Evolutionary conservation across 2,329 filamentous ascomycete species (phyloP).

Genomic region (Podosphaera leucotricha): DNA sequence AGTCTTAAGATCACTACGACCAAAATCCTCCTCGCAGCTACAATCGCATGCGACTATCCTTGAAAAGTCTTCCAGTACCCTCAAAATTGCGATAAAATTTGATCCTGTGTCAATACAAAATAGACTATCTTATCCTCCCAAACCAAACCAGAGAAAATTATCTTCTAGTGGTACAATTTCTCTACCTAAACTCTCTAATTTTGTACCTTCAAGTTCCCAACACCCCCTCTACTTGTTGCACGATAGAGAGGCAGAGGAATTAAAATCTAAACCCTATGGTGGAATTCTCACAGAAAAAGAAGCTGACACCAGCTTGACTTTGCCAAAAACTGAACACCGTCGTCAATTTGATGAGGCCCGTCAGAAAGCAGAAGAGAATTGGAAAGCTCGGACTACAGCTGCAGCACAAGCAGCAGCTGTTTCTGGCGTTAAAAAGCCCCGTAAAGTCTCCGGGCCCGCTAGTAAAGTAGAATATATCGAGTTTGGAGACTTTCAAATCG

Average conservation of each 20-base stretch:
- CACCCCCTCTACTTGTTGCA: constrained; percentile 74
- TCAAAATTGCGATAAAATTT: constrained; percentile 35
- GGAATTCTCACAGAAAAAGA: constrained; percentile 76
- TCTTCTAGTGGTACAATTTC: constrained; percentile 19
- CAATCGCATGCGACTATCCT: constrained; percentile 16
- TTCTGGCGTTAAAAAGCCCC: constrained; percentile 38
- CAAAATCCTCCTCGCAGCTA: constrained; percentile 19
- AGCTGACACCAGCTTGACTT: constrained; percentile 73
- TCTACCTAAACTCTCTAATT: constrained; percentile 16
- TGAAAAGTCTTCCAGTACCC: constrained; percentile 12
- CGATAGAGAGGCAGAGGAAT: constrained; percentile 71
- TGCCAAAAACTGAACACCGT: constrained; percentile 59
- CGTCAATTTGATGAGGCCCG: constrained; percentile 76
- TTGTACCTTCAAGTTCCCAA: constrained; percentile 26
- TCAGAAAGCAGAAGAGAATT: constrained; percentile 76
- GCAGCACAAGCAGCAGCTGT: constrained; percentile 42
- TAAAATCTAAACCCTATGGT: constrained; percentile 83
- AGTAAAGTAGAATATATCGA: constrained; percentile 98
- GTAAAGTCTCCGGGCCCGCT: constrained; percentile 61
- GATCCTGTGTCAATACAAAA: constrained; percentile 33
- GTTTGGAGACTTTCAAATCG: constrained; percentile 92
- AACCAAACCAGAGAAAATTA: constrained; percentile 25
- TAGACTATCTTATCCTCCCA: constrained; percentile 34
- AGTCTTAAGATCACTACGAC: constrained; percentile 34
- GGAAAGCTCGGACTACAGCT: constrained; percentile 44